These are phyloP conservation scores for Fusarium sp. DNA, from an alignment of 2,329 filamentous ascomycete species.

Conservation along the genomic window DNA sequence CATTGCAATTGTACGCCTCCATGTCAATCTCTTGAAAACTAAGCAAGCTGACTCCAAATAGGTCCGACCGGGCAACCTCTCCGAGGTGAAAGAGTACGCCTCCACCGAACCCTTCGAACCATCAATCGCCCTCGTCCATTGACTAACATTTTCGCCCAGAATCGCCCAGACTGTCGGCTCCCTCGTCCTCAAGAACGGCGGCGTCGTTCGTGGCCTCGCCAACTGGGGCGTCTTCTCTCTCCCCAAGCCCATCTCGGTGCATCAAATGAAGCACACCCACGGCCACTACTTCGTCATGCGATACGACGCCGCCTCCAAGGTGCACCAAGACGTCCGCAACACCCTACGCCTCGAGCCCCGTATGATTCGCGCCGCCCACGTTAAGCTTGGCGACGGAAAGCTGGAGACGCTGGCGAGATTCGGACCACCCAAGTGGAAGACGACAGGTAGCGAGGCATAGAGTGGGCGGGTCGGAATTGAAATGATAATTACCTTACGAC, in stretches of 20 bases:
- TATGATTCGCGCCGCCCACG: conserved; percentile 87
- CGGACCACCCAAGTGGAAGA: conserved; percentile 63
- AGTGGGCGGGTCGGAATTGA: not conserved
- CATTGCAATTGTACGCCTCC: conserved; percentile 87
- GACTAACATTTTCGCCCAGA: conserved; percentile 59
- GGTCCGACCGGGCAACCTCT: conserved; percentile 91
- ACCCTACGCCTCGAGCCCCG: conserved; percentile 88
- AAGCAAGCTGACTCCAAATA: conserved; percentile 52
- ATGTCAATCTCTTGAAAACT: conserved; percentile 27
- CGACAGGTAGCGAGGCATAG: conserved; percentile 49
- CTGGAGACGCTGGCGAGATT: conserved; percentile 64
- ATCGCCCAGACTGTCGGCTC: conserved; percentile 89
- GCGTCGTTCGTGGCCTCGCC: conserved; percentile 89
- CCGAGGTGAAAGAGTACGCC: conserved; percentile 93
- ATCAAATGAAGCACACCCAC: conserved; percentile 84
- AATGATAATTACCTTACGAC: conserved; percentile 3
- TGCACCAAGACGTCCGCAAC: conserved; percentile 79
- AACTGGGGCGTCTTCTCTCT: conserved; percentile 97
- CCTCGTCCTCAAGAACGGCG: conserved; percentile 83
- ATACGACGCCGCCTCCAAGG: conserved; percentile 82
- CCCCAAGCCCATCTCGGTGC: conserved; percentile 80
- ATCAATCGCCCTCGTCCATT: not conserved
- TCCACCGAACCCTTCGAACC: conserved; percentile 6
- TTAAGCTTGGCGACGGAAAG: conserved; percentile 81
- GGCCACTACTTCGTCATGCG: conserved; percentile 99